Conservation (phyloP, 768 basidiomycete species). For the Sporobolomyces pararoseus region DNA sequence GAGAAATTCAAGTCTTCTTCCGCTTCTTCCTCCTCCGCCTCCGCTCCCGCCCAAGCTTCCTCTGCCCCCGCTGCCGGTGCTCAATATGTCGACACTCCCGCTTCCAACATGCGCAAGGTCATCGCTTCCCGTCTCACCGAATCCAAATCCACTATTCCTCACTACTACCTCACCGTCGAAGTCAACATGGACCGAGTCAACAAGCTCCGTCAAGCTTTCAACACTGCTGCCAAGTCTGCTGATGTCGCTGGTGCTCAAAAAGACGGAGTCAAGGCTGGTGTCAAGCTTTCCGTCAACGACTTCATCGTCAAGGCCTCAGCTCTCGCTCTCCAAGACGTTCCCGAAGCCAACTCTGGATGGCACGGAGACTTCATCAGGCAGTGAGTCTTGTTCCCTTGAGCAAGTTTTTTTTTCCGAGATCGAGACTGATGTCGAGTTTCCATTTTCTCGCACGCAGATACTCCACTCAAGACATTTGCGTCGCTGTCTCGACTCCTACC, state of each 20-base stretch:
- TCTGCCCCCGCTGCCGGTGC: constrained; percentile 53
- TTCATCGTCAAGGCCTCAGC: constrained; percentile 93
- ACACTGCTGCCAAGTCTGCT: constrained; percentile 59
- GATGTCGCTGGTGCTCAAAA: constrained; percentile 57
- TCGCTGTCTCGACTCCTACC: constrained; percentile 91
- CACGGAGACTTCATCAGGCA: constrained; percentile 89
- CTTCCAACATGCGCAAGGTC: constrained; percentile 88
- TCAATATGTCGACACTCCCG: constrained; percentile 76
- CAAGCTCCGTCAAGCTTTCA: constrained; percentile 93
- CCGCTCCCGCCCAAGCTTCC: constrained; percentile 54
- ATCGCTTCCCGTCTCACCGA: constrained; percentile 87
- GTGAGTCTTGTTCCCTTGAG: constrained; percentile 55
- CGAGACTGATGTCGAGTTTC: neutral
- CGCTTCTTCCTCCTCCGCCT: constrained; percentile 47
- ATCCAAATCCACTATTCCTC: constrained; percentile 90
- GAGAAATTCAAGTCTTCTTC: constrained; percentile 73
- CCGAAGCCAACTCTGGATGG: constrained; percentile 98
- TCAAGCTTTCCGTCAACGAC: constrained; percentile 92
- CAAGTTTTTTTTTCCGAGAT: neutral
- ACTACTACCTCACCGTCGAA: constrained; percentile 93
- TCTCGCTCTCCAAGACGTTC: constrained; percentile 86
- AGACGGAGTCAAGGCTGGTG: constrained; percentile 57
- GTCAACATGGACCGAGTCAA: constrained; percentile 93
- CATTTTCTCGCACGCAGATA: constrained; percentile 63
- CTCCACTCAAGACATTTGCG: constrained; percentile 92